Evolutionary conservation across 1,139 yeast species (phyloP).

Genomic region (Candida sojae): DNA sequence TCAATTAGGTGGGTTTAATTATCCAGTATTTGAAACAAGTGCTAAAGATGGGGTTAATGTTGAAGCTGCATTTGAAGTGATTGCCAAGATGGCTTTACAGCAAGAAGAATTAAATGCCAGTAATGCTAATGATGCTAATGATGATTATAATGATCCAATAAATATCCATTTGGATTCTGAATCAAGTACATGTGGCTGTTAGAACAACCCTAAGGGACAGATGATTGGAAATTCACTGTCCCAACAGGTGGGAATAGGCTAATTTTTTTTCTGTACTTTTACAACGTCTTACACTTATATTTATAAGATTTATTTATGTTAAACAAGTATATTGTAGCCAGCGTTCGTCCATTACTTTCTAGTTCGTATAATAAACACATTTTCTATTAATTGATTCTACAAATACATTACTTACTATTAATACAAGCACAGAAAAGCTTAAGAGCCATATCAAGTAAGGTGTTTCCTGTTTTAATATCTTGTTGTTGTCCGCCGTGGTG

Average conservation of each 20-base stretch:
- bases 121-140: conserved; percentile 70
- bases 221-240: too few species aligned
- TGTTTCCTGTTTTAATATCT: conserved; percentile 20
- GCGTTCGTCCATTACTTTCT: too few species aligned
- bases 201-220: conserved; percentile 4
- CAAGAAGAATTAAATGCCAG: conserved; percentile 89
- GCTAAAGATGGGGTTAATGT: conserved; percentile 95
- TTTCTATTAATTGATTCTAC: conserved; percentile 2
- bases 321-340: too few species aligned
- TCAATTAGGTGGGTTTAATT: conserved; percentile 72
- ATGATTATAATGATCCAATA: conserved; percentile 92
- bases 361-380: not conserved
- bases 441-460: conserved; percentile 29
- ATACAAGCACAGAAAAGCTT: conserved; percentile 36
- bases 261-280: not conserved
- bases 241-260: too few species aligned
- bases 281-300: not conserved
- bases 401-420: conserved; percentile 15
- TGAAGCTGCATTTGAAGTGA: conserved; percentile 93
- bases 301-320: too few species aligned
- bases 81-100: conserved; percentile 91
- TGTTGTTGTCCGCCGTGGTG: conserved; percentile 20
- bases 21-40: conserved; percentile 92
- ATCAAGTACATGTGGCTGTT: conserved; percentile 76
- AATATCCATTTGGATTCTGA: conserved; percentile 91